Evolutionary conservation across 352 stramenopile species (phyloP), one percentile per base, ranked within the genome.

Genomic region (Blastocystis sp.): DNA sequence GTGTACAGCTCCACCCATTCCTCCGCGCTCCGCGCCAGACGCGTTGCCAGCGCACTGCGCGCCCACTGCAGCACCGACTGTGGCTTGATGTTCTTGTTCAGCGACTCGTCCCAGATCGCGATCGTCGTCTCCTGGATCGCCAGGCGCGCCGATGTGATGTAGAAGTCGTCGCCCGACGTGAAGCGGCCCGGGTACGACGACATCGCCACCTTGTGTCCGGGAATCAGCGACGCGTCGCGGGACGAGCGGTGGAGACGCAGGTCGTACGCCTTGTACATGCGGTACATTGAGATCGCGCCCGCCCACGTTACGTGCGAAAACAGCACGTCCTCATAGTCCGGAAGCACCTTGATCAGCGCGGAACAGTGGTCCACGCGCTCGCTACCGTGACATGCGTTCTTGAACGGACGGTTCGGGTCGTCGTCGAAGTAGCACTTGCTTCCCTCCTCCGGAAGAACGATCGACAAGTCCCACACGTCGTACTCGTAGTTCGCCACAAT

Each of bases 181-280:
- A 93, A 64, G 61, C 90, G 91, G 0, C 90, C 90, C 29, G 90
- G 90, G 38, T 89, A 91, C 44, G 89, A 91, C 4, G 90, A 91
- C 88, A 93, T 91, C 44, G 42, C 84, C 49, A 44, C 24, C 71
- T 42, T 88, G 81, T 84, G 53, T 21, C 77, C 84, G 27, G 67
- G 65, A 27, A 88, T 87, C n/a, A 92, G 73, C 0, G 89, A 88
- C 0, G 27, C 21, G 8, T 73, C 24, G 40, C 32, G n/a, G 34
- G 71, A 14, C 3, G 4, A 24, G 11, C 69, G 18, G 27, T 85
- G 75, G 21, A 85, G 63, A 42, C 44, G 53, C 21, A 93, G 84
- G 24, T 93, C 89, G 76, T 92, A 90, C 77, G 91, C 89, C 81
- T 93, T 93, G 86, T 90, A 92, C 42, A 93, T 89, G 44, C 89